Percentiles rank a stretch among this genome's conserved stretches.
Conservation (phyloP, 192 early-diverging fungal genomes). For the Chytriomyces hyalinus region DNA sequence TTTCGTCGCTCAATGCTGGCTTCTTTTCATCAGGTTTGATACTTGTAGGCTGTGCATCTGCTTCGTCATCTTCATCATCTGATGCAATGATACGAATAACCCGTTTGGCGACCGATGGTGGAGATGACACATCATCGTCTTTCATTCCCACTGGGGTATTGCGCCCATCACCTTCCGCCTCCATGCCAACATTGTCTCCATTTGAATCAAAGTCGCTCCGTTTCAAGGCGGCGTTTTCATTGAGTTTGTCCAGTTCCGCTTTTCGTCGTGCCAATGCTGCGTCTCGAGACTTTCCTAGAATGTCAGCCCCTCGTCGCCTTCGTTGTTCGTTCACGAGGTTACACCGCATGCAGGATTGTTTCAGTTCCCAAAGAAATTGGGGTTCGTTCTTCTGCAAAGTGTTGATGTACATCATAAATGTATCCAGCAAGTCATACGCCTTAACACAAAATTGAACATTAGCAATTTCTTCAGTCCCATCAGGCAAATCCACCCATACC, state of each 20-base stretch:
- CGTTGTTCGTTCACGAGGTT: constrained; percentile 22
- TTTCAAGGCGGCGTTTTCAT: too few relatives aligned
- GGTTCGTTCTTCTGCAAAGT: constrained; percentile 22
- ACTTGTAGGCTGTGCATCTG: too few relatives aligned
- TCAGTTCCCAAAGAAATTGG: constrained; percentile 32
- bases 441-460: neutral
- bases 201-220: too few relatives aligned
- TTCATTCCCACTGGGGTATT: too few relatives aligned
- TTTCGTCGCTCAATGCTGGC: too few relatives aligned
- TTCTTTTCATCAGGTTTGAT: too few relatives aligned
- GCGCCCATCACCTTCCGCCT: too few relatives aligned
- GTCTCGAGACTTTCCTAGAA: constrained; percentile 1
- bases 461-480: neutral
- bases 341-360: constrained; percentile 23
- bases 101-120: too few relatives aligned
- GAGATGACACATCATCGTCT: too few relatives aligned
- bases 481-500: constrained; percentile 1
- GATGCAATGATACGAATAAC: too few relatives aligned
- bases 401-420: constrained; percentile 28
- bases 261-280: neutral
- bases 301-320: neutral
- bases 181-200: too few relatives aligned
- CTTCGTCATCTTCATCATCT: too few relatives aligned
- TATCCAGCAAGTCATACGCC: constrained; percentile 31
- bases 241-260: neutral